Evolutionary conservation across 148 eudicot species (phyloP).

Genomic region (Arctostaphylos glauca): DNA sequence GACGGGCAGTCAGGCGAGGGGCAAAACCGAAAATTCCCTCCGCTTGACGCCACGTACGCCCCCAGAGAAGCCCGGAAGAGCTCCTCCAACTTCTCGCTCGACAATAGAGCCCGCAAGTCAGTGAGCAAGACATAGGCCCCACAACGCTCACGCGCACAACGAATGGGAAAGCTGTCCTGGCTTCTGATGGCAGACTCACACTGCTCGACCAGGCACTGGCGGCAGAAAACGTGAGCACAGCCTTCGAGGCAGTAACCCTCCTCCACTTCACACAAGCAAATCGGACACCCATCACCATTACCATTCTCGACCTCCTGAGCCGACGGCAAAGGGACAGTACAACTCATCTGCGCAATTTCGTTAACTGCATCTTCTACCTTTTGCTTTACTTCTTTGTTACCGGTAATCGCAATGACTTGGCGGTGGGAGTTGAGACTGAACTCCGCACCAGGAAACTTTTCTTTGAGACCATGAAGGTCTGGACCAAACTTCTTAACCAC

Average conservation of each 20-base stretch:
- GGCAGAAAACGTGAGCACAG: conserved; percentile 68
- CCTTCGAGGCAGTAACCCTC: conserved; percentile 57
- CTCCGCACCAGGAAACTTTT: conserved; percentile 57
- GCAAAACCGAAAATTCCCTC: conserved; percentile 66
- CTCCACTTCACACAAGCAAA: conserved; percentile 84
- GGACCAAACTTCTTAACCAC: conserved; percentile 88
- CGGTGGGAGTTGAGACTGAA: conserved; percentile 57
- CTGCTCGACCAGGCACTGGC: conserved; percentile 79
- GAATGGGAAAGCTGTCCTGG: conserved; percentile 64
- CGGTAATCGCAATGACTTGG: conserved; percentile 56
- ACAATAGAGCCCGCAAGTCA: conserved; percentile 56
- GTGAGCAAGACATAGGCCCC: conserved; percentile 47
- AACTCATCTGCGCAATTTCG: conserved; percentile 48
- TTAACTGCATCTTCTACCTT: conserved; percentile 55
- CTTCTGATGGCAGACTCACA: conserved; percentile 80
- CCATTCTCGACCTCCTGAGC: conserved; percentile 22
- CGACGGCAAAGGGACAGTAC: conserved; percentile 1
- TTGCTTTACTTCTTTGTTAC: conserved; percentile 60
- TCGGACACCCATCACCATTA: conserved; percentile 46
- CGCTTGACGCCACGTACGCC: conserved; percentile 64
- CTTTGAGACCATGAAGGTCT: conserved; percentile 63
- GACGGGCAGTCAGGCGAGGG: conserved; percentile 98
- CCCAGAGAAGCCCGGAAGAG: conserved; percentile 75
- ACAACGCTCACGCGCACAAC: conserved; percentile 60
- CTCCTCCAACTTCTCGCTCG: conserved; percentile 66